Conservation (phyloP, 2,329 filamentous ascomycete species). For the Microcera coccophila region DNA sequence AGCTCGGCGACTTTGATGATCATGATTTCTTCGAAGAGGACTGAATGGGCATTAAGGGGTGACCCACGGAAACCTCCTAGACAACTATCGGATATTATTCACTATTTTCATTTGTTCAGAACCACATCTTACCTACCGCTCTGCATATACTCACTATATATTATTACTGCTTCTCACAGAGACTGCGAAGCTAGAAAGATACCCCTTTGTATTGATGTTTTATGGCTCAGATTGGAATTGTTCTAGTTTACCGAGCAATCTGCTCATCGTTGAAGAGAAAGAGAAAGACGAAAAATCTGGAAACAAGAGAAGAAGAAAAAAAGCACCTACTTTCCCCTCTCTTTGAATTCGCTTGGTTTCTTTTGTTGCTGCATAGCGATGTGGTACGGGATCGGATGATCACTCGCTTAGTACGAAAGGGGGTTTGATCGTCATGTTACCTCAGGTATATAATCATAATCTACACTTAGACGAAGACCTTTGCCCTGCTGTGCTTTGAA, state of each 20-base stretch:
- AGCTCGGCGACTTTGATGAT: constrained; percentile 56
- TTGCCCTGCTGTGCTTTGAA: too few relatives aligned
- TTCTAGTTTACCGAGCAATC: constrained; percentile 11
- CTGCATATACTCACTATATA: constrained; percentile 19
- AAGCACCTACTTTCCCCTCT: constrained; percentile 10
- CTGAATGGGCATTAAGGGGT: constrained; percentile 15
- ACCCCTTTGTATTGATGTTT: constrained; percentile 37
- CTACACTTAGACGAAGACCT: constrained; percentile 13
- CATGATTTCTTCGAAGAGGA: constrained; percentile 56
- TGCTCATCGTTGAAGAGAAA: background rate
- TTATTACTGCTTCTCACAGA: constrained; percentile 26
- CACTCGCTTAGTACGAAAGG: constrained; percentile 5
- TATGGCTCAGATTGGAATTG: constrained; percentile 26
- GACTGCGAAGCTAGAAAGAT: constrained; percentile 40
- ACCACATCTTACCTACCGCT: constrained; percentile 20
- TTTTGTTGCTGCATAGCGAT: constrained; percentile 21
- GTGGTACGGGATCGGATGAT: constrained; percentile 9
- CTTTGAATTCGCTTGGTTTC: constrained; percentile 4
- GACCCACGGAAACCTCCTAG: background rate
- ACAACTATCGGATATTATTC: constrained; percentile 1
- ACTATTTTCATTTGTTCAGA: constrained; percentile 28
- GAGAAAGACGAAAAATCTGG: constrained; percentile 3
- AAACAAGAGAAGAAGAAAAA: constrained; percentile 9
- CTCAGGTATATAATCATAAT: constrained; percentile 28
- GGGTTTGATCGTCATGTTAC: constrained; percentile 6